phyloP scores from a whole-genome alignment of 2,329 filamentous ascomycete genomes.

The Ceratocystiopsis sp. region DNA sequence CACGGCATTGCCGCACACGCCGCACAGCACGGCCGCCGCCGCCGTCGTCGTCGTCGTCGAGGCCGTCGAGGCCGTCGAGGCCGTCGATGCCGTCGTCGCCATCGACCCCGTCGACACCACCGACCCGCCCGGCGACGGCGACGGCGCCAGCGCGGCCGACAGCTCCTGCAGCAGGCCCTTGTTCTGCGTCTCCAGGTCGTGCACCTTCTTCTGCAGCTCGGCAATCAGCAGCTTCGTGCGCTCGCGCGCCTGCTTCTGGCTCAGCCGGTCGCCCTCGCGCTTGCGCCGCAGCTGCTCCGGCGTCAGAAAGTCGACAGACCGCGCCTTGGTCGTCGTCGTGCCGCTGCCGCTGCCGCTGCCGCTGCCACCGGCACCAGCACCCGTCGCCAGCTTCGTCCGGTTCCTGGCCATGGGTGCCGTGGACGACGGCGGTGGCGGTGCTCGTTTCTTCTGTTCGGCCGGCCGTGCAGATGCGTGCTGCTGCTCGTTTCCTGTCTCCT shows the following conservation, averaged over 20 bases:
- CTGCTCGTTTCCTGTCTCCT: no score
- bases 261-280: constrained; percentile 1
- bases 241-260: constrained; percentile 1
- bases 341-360: no score
- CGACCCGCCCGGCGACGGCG: no score
- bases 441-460: no score
- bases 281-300: constrained; percentile 2
- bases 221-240: background rate
- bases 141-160: background rate
- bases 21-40: no score
- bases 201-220: background rate
- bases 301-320: constrained; percentile 1
- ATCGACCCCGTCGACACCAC: no score
- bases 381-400: background rate
- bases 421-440: no score
- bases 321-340: background rate
- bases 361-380: no score
- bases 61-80: no score
- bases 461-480: no score
- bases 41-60: background rate
- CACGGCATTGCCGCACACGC: no score
- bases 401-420: background rate
- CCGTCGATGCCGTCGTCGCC: background rate
- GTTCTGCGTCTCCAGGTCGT: constrained; percentile 1
- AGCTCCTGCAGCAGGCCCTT: background rate